Conservation (phyloP, 1,284 basidiomycete species). For the Cutaneotrichosporon cutaneum region DNA sequence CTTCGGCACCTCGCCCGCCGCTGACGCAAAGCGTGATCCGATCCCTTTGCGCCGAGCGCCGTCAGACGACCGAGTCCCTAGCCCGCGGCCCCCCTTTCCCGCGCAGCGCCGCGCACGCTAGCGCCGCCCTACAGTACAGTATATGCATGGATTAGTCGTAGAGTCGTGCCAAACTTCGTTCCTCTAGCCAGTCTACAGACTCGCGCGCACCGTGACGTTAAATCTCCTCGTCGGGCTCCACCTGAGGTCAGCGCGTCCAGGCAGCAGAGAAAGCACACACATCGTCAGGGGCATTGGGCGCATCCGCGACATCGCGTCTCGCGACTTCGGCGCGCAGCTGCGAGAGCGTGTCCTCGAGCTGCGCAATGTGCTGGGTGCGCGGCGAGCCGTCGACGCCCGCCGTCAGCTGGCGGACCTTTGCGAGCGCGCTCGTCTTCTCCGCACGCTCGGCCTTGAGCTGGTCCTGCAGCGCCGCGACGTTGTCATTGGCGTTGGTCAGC, state of each 20-base stretch:
- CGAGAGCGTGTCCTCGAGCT: conserved; percentile 16
- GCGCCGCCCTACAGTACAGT: conserved; percentile 9
- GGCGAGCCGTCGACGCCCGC: neutral
- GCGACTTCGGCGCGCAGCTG: conserved; percentile 18
- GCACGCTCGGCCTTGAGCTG: conserved; percentile 8
- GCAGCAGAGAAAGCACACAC: conserved; percentile 9
- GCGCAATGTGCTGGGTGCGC: conserved; percentile 7
- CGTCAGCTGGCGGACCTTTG: conserved; percentile 9
- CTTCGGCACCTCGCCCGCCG: too few species aligned
- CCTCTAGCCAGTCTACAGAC: conserved; percentile 13
- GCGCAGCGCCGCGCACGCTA: too few species aligned
- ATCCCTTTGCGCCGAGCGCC: too few species aligned
- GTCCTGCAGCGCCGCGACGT: conserved; percentile 11
- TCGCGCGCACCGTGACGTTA: conserved; percentile 16
- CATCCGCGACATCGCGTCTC: conserved; percentile 9
- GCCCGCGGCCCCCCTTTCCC: too few species aligned
- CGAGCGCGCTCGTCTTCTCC: conserved; percentile 15
- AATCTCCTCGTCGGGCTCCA: conserved; percentile 11
- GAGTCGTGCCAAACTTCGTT: conserved; percentile 5
- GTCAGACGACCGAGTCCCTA: too few species aligned
- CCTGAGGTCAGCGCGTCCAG: conserved; percentile 4
- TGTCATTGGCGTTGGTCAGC: conserved; percentile 3
- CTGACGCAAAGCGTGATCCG: too few species aligned
- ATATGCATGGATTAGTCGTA: conserved; percentile 15
- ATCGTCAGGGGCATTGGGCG: conserved; percentile 13